Evolutionary conservation across 164 flowering plant genomes (phyloP), one percentile per base, ranked within the genome.

Genomic region (Tinospora cordifolia): DNA sequence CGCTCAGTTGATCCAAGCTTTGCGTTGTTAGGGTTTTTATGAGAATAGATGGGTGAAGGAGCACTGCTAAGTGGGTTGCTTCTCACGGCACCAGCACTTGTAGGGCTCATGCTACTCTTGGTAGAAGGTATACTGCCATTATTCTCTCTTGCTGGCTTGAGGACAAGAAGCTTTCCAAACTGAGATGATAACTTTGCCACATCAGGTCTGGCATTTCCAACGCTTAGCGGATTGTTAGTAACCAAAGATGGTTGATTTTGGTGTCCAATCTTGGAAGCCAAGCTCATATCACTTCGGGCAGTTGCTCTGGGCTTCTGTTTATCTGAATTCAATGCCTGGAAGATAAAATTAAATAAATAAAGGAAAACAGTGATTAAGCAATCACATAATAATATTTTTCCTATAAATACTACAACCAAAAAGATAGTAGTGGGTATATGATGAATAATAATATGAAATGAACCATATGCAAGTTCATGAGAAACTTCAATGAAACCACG

Each of bases 111-210:
- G 63, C 73, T 76, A 64, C 90, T 95, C 78, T 86, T 88, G 47
- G 83, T 67, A 27, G 81, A 24, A 59, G 81, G 68, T 44, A 82
- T 73, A 6, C 72, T 81, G 66, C 87, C 90, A 79, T 87, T 91
- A 71, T 40, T 78, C 72, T 90, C 98, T 70, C 93, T 72, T 7
- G 72, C 78, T 40, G 92, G 77, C 77, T 90, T 90, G 62, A 93
- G 92, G 69, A 91, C 88, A 66, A 81, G 81, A 67, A 89, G 84
- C 76, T 90, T 93, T 69, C 91, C 90, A 54, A 44, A 69, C 65
- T 82, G 90, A 72, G 89, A 81, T 24, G 83, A 65, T 83, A n/a
- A n/a, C n/a, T 80, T 89, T 67, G 82, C 64, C 67, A 79, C 58
- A 76, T 89, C 98, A 70, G 83, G 26, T 72, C 81, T 84, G 40